phyloP scores from a whole-genome alignment of 192 early-diverging fungal species.

The Diversispora epigaea region DNA sequence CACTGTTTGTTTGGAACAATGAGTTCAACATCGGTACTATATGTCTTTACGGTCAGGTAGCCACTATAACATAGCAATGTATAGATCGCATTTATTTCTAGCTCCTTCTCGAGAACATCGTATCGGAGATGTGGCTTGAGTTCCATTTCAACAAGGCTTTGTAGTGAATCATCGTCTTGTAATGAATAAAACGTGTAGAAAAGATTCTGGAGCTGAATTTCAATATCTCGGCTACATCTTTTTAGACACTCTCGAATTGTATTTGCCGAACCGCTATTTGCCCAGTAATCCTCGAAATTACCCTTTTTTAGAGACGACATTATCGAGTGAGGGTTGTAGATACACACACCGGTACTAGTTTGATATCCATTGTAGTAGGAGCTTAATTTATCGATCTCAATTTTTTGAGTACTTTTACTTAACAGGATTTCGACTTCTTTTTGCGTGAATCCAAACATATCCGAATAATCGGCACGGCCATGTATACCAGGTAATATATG shows the following conservation, averaged over 20 bases:
- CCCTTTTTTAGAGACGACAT: background rate
- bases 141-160: background rate
- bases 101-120: background rate
- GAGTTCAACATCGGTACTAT: background rate
- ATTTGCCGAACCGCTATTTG: background rate
- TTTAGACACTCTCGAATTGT: background rate
- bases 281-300: background rate
- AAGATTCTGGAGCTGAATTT: background rate
- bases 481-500: background rate
- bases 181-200: constrained; percentile 9
- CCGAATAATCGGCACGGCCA: background rate
- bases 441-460: constrained; percentile 19
- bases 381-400: background rate
- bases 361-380: constrained; percentile 13
- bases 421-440: constrained; percentile 3
- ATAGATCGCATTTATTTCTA: constrained; percentile 3
- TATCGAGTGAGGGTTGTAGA: constrained; percentile 23
- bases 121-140: background rate
- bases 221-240: background rate
- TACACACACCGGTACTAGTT: background rate
- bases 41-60: background rate
- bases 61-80: constrained; percentile 10
- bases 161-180: background rate
- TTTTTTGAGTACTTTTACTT: background rate
- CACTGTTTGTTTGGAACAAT: background rate